A percentile compares a stretch with the other conserved stretches of the same genome.
phyloP scores from a whole-genome alignment of 768 basidiomycete species.

The Cytidiella melzeri region DNA sequence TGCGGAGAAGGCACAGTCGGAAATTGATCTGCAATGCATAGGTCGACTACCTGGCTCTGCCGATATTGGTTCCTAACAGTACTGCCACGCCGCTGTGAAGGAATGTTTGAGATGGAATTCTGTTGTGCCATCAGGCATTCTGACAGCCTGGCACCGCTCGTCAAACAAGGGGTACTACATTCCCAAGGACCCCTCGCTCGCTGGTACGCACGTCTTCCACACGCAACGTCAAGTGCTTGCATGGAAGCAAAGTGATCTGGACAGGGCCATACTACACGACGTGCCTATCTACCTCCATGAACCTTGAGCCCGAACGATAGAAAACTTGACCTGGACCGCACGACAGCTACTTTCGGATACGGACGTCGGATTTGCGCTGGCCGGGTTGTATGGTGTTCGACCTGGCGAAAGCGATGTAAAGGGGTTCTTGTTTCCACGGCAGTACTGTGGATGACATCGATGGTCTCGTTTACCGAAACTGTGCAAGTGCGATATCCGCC shows the following conservation, averaged over 20 bases:
- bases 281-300: constrained; percentile 28
- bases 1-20: constrained; percentile 10
- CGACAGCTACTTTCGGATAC: constrained; percentile 13
- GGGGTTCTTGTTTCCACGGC: constrained; percentile 9
- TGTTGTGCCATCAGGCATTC: constrained; percentile 10
- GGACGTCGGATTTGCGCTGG: constrained; percentile 21
- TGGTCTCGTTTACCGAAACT: constrained; percentile 7
- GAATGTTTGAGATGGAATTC: constrained; percentile 14
- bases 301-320: constrained; percentile 20
- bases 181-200: constrained; percentile 27
- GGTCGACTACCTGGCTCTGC: constrained; percentile 11
- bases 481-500: constrained; percentile 3
- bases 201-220: background rate
- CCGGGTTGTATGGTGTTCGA: constrained; percentile 12
- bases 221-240: background rate
- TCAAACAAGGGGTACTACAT: constrained; percentile 24
- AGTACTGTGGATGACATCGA: too few species aligned
- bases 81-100: constrained; percentile 13
- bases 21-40: constrained; percentile 6
- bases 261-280: constrained; percentile 37
- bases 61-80: constrained; percentile 6
- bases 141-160: background rate
- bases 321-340: constrained; percentile 9
- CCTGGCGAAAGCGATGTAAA: constrained; percentile 7
- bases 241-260: background rate